phyloP scores from a whole-genome alignment of 2,329 filamentous ascomycete genomes.

The Colletotrichum magnum region DNA sequence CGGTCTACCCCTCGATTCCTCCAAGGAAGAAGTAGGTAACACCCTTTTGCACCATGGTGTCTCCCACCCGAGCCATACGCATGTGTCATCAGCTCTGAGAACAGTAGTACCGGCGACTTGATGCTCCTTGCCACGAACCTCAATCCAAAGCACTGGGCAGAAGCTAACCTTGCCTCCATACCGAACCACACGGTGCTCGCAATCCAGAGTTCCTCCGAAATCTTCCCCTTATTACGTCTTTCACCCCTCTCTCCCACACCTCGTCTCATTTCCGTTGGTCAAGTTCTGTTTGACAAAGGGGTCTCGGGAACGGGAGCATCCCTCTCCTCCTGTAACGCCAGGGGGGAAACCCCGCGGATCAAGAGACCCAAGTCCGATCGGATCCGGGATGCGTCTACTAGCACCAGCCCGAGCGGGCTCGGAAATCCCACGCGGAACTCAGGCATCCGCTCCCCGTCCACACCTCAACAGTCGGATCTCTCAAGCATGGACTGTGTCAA shows the following conservation, averaged over 20 bases:
- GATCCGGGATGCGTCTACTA: constrained; percentile 25
- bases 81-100: neutral
- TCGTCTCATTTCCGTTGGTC: constrained; percentile 9
- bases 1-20: no score
- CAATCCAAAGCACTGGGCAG: constrained; percentile 7
- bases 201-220: neutral
- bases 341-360: neutral
- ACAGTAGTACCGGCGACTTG: neutral
- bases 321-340: constrained; percentile 19
- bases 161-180: neutral
- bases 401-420: neutral
- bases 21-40: no score
- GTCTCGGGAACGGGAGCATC: neutral
- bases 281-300: neutral
- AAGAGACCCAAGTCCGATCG: constrained; percentile 12
- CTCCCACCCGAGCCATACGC: no score
- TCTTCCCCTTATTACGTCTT: neutral
- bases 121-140: neutral
- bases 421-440: neutral
- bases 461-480: constrained; percentile 14
- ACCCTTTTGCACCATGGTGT: no score
- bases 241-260: no score
- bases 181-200: no score
- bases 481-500: constrained; percentile 35
- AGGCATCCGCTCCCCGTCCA: constrained; percentile 1